phyloP scores from a whole-genome alignment of 2,329 filamentous ascomycete species.

The Sphaerostilbella broomeana region DNA sequence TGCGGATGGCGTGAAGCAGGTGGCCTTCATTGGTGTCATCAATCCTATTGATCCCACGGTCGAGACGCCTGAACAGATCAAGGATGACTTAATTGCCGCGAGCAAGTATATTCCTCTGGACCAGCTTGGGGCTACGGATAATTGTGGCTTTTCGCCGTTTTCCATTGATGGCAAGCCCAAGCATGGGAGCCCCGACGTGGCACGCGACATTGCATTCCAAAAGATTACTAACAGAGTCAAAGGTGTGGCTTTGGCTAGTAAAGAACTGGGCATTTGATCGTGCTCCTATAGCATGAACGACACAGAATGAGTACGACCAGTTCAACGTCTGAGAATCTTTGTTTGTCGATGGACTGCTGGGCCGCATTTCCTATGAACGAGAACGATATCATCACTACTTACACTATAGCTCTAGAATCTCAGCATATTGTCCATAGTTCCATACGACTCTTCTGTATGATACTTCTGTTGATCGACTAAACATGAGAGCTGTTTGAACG shows the following conservation, averaged over 20 bases:
- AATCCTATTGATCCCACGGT: conserved; percentile 11
- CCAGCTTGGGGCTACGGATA: conserved; percentile 13
- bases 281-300: too few species aligned
- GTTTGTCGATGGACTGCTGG: too few species aligned
- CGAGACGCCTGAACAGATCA: conserved; percentile 13
- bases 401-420: too few species aligned
- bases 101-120: conserved; percentile 11
- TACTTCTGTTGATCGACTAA: too few species aligned
- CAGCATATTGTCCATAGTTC: too few species aligned
- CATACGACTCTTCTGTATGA: too few species aligned
- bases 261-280: conserved; percentile 9
- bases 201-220: conserved; percentile 13
- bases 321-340: too few species aligned
- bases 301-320: too few species aligned
- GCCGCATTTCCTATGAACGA: too few species aligned
- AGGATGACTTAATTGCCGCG: conserved; percentile 10
- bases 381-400: too few species aligned
- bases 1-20: conserved; percentile 13
- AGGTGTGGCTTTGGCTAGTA: conserved; percentile 10
- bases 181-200: conserved; percentile 12
- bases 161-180: conserved; percentile 14
- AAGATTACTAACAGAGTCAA: conserved; percentile 12
- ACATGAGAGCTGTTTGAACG: too few species aligned
- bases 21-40: conserved; percentile 14
- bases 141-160: conserved; percentile 15